phyloP scores from a whole-genome alignment of 1,284 basidiomycete genomes.

The Ganoderma leucocontextum region DNA sequence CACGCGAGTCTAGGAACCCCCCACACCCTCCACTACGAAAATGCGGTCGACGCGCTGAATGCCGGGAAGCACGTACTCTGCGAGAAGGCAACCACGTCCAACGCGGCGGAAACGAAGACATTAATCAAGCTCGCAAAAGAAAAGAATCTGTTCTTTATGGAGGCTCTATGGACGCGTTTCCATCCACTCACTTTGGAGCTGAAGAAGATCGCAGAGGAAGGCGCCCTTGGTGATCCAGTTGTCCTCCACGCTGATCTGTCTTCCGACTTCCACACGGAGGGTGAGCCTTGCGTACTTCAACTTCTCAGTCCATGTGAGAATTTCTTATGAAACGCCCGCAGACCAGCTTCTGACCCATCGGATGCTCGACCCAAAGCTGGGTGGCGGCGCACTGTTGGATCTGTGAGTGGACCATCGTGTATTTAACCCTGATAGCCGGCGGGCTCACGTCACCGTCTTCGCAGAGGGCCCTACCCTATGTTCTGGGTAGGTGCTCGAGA shows the following conservation, averaged over 20 bases:
- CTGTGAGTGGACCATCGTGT: slow-evolving; percentile 55
- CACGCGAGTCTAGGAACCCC: slow-evolving; percentile 72
- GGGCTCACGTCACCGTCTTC: not conserved
- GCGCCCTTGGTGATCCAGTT: slow-evolving; percentile 68
- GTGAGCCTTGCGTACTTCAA: slow-evolving; percentile 50
- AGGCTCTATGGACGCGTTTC: slow-evolving; percentile 86
- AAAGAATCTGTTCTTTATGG: slow-evolving; percentile 88
- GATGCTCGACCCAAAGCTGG: slow-evolving; percentile 83
- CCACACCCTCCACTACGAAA: slow-evolving; percentile 85
- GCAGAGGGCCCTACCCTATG: slow-evolving; percentile 83
- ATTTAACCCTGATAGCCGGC: not conserved
- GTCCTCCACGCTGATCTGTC: slow-evolving; percentile 78
- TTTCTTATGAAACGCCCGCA: slow-evolving; percentile 37
- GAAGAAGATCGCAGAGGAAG: slow-evolving; percentile 69
- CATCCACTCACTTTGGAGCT: slow-evolving; percentile 75
- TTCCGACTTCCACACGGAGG: slow-evolving; percentile 73
- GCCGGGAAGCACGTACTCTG: slow-evolving; percentile 89
- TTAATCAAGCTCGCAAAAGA: slow-evolving; percentile 79
- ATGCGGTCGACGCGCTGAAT: slow-evolving; percentile 79
- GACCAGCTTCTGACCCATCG: slow-evolving; percentile 75
- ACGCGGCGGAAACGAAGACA: slow-evolving; percentile 69
- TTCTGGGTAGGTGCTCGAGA: slow-evolving; percentile 68
- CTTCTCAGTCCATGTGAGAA: not conserved
- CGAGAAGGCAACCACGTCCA: slow-evolving; percentile 83
- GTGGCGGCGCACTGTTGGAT: slow-evolving; percentile 88